Evolutionary conservation across 345 rosid genomes (phyloP).

Genomic region (Ricinus communis): DNA sequence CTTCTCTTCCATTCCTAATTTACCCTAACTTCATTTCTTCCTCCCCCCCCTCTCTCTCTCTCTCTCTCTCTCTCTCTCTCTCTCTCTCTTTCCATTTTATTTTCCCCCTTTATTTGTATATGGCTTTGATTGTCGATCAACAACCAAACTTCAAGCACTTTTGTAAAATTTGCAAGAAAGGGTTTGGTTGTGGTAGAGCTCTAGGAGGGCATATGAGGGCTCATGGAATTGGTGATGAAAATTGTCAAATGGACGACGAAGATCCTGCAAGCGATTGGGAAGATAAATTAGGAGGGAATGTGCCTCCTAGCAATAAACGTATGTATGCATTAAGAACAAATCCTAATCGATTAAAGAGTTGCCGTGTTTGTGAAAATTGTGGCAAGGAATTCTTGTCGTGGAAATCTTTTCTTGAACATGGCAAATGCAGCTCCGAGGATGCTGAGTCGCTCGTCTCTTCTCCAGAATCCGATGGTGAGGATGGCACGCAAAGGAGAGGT

Average conservation of each 20-base stretch:
- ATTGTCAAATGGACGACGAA: slow-evolving; percentile 47
- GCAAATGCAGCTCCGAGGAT: slow-evolving; percentile 57
- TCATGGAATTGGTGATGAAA: slow-evolving; percentile 67
- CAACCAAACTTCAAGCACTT: slow-evolving; percentile 49
- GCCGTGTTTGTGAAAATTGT: slow-evolving; percentile 67
- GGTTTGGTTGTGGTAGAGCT: slow-evolving; percentile 68
- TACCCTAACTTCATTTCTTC: neutral
- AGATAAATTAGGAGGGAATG: slow-evolving; percentile 34
- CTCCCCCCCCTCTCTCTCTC: neutral
- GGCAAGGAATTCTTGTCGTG: slow-evolving; percentile 77
- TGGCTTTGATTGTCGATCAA: slow-evolving; percentile 63
- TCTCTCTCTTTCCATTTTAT: neutral
- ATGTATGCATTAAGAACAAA: slow-evolving; percentile 70
- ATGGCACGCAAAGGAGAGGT: slow-evolving; percentile 28
- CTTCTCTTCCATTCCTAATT: slow-evolving; percentile 20
- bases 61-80: neutral
- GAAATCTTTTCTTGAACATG: slow-evolving; percentile 80
- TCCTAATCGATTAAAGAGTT: slow-evolving; percentile 60
- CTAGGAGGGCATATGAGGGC: slow-evolving; percentile 84
- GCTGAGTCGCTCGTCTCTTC: slow-evolving; percentile 50
- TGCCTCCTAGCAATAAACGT: slow-evolving; percentile 46
- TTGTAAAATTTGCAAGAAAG: slow-evolving; percentile 75
- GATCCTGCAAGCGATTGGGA: slow-evolving; percentile 63
- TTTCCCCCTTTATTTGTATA: slow-evolving; percentile 6
- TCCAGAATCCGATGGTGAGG: slow-evolving; percentile 46